Percentiles rank a stretch among this genome's conserved stretches.
Conservation (phyloP, 1,284 basidiomycete species). For the Agroathelia rolfsii region DNA sequence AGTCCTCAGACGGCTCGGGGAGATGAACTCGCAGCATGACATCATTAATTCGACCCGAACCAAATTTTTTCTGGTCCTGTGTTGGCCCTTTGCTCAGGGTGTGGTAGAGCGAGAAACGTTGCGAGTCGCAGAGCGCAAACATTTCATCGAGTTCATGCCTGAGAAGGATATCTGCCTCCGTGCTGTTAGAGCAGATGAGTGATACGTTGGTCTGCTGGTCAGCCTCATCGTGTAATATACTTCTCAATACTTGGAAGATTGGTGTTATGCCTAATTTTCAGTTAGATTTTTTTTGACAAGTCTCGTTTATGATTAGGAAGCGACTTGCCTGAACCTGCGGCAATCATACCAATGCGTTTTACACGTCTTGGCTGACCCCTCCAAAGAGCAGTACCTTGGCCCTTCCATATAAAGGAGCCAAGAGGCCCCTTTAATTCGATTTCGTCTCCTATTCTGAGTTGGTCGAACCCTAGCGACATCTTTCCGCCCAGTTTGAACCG, state of each 20-base stretch:
- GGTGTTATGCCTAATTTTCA: constrained; percentile 42
- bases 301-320: too few relatives aligned
- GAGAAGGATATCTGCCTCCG: constrained; percentile 43
- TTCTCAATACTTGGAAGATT: constrained; percentile 43
- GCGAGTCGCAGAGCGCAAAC: constrained; percentile 19
- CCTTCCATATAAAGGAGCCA: constrained; percentile 49
- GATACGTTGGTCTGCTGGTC: constrained; percentile 35
- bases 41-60: constrained; percentile 33
- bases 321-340: constrained; percentile 41
- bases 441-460: constrained; percentile 37
- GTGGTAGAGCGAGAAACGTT: constrained; percentile 37
- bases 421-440: constrained; percentile 61
- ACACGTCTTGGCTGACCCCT: constrained; percentile 28
- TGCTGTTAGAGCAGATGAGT: constrained; percentile 44
- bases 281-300: constrained; percentile 1
- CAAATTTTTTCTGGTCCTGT: constrained; percentile 29
- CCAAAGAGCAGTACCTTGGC: constrained; percentile 30
- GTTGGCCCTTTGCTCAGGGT: constrained; percentile 28
- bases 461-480: constrained; percentile 45
- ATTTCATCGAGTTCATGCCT: constrained; percentile 40
- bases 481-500: constrained; percentile 39
- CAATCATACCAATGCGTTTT: constrained; percentile 45
- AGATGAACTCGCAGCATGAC: constrained; percentile 31
- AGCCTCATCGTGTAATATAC: constrained; percentile 32
- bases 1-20: constrained; percentile 27